Percentiles rank a stretch among this genome's conserved stretches.
These are phyloP conservation scores for Fomitopsis pulvina DNA, from an alignment of 768 basidiomycete genomes.

Conservation along the genomic window DNA sequence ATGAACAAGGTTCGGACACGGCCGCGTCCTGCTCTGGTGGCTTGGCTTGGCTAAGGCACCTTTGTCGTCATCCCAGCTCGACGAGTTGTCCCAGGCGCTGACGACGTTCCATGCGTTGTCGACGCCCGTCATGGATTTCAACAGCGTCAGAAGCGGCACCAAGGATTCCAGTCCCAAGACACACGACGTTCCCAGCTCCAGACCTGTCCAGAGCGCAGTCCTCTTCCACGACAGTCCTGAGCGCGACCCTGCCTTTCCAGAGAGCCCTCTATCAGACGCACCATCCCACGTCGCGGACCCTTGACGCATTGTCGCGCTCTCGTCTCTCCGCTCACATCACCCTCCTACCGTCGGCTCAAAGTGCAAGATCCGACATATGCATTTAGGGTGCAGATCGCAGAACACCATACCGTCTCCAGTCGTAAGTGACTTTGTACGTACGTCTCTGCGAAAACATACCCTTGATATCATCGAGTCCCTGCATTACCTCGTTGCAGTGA, in stretches of 20 bases:
- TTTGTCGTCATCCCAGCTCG: conserved; percentile 35
- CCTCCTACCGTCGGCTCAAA: too few species aligned
- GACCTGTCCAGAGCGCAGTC: neutral
- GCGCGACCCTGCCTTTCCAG: neutral
- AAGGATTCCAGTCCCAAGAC: conserved; percentile 21
- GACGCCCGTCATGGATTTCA: conserved; percentile 32
- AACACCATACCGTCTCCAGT: too few species aligned
- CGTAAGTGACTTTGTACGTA: too few species aligned
- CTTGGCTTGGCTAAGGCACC: neutral
- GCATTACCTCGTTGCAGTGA: too few species aligned
- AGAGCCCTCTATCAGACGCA: neutral
- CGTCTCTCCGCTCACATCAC: too few species aligned
- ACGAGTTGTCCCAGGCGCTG: conserved; percentile 40
- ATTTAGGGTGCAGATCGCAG: too few species aligned
- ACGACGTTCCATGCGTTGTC: conserved; percentile 39
- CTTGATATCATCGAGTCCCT: too few species aligned
- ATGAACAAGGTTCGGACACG: conserved; percentile 59
- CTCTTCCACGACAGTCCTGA: neutral
- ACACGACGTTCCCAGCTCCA: neutral
- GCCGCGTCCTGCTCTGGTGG: neutral
- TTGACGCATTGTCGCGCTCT: neutral
- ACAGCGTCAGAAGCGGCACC: conserved; percentile 26
- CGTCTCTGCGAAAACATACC: too few species aligned
- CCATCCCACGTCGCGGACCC: neutral
- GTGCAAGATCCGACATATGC: too few species aligned